Evolutionary conservation across 768 basidiomycete species (phyloP), one percentile per base, ranked within the genome.

Genomic region (Macrolepiota dolichaula): DNA sequence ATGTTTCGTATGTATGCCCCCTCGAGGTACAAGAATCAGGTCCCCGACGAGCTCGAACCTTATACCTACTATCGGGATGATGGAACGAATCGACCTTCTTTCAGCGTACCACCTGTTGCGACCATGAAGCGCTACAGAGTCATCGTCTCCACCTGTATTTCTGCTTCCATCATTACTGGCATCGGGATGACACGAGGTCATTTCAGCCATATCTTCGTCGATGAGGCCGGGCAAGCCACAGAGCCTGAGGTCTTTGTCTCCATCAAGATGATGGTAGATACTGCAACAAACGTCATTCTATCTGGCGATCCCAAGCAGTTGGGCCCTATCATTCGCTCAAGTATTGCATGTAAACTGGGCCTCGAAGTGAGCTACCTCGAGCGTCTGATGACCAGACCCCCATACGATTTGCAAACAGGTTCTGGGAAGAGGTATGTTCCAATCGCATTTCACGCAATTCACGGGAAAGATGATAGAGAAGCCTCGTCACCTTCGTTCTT

Each of bases 231-330:
- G 0, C 88, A 91, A 65, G 86, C 87, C 1, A 85, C 84, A 0
- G 88, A 91, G 68, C 85, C 87, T 0, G 88, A 89, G 68, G 77
- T 77, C 0, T 85, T 88, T 71, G 77, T 88, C 15, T 74, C 82
- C 0, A 80, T 89, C 72, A 85, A 85, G 72, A 84, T 81, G 1
- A 76, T 88, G 71, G 82, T 84, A 0, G 76, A 81, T 57, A 69
- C 68, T 3, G 55, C 65, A 0, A 90, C 88, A 0, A 86, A 83
- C 50, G 71, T 90, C 29, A 69, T 90, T 2, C 74, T 91, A 0
- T 82, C 86, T 0, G 89, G 89, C 0, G 89, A 91, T 66, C 88
- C 84, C 0, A 87, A 85, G 70, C 89, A 90, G 66, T 76, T 90
- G 12, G 87, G 89, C 0, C 89, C 89, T 0, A 83, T 89, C 59